Evolutionary conservation across 2,329 filamentous ascomycete species (phyloP), one percentile per base, ranked within the genome.

Genomic region (Myriosclerotinia scirpicola): DNA sequence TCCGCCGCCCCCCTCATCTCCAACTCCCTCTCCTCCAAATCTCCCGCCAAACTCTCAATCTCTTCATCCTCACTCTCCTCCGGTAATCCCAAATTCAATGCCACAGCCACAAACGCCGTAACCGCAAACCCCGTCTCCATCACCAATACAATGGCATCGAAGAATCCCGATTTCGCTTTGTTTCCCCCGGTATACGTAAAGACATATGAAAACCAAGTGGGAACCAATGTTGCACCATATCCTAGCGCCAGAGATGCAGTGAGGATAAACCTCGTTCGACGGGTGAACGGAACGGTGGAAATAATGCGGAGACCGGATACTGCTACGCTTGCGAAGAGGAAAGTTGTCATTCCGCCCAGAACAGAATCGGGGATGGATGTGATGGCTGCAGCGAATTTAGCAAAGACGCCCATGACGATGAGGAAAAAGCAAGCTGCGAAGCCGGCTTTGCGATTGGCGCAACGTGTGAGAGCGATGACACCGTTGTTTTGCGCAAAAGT

Each of bases 401-500:
- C 86, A 72, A 94, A 92, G 68, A 95, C 80, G 20, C 92, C 92
- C 86, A 93, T 92, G 71, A 95, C 77, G 69, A 95, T 78, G 14
- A 95, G 83, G 81, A 93, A 93, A 73, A 90, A 82, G 76, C 86
- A 92, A 75, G 88, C 90, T 59, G 88, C 90, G 76, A 92, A 93
- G 5, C 92, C 92, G 6, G 91, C 92, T 56, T 87, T 90, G 64
- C 91, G 86, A 76, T 92, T 94, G 0, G 91, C 91, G 76, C 91
- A 94, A 20, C 90, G 85, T 0, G 91, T 95, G 54, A 95, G 81
- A 0, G 91, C 89, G 68, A 95, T 93, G 62, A 94, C 90, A 46
- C 91, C 91, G 76, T 94, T 93, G 80, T 94, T 94, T 77, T 93
- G 90, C 0, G 91, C 91, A 72, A 93, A 93, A 0, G 88, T 90